Evolutionary conservation across 805 yeast genomes (phyloP), one percentile per base, ranked within the genome.

Genomic region (Candida yuanshanica): DNA sequence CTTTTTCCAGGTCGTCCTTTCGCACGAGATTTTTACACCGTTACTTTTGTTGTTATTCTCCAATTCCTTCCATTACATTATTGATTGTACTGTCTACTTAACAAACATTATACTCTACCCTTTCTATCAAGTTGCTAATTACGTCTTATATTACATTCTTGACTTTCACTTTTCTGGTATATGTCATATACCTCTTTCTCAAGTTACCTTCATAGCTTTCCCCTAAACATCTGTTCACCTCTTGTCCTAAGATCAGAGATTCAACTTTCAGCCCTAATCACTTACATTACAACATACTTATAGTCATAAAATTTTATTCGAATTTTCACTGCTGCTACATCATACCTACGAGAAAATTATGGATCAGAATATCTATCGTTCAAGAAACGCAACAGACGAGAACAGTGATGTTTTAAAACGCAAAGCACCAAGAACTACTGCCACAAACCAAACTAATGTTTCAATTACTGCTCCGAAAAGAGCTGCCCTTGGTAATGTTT

Each of bases 401-500:
- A 54, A 54, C 40, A 34, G 46, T 14, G 51, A 52, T 11, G 48
- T 36, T 7, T 36, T 53, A 23, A 50, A 39, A 39, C 58, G 48
- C 33, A 55, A 55, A 43, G 36, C 44, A 4, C 37, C 50, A 7
- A 47, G 38, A 33, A 24, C 29, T 14, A 37, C 31, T 27, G 37
- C 13, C 38, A 35, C 21, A 23, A 13, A 4, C 18, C 14, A 21
- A 10, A 24, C 40, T 23, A 13, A 31, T 5, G 13, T 29, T 8
- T 14, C 42, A n/a, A 32, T 17, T 7, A 36, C 18, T 36, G 24
- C 38, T 5, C 37, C 48, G 7, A 37, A 37, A 4, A 52, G 60
- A 42, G 46, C 51, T 11, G 56, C 48, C 5, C 53, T 56, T 38
- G 52, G 54, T 14, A 49, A 47, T 24, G 54, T 56, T 2, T 44